Base-by-base conservation (phyloP, 2,329 filamentous ascomycete genomes). In the Boeremia lycopersici region DNA sequence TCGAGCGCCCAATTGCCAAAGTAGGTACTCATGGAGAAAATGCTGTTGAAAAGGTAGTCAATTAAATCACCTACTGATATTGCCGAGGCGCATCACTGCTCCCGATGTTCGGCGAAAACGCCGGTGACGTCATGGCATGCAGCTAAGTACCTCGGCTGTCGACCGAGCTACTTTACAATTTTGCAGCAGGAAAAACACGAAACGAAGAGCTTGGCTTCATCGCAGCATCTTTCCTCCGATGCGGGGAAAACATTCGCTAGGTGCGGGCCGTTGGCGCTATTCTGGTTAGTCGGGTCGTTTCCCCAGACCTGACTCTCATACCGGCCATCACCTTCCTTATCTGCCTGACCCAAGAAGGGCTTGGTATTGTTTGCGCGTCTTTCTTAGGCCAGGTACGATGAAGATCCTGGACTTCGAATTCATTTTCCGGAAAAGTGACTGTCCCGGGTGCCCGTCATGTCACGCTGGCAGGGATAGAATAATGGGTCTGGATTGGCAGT, bases 191-290 rank as follows among this genome's bases (percentile, higher is more conserved):
- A 34, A 6, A 35, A 39, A n/a, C 11, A 29, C 19, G 23, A 35
- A 15, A 25, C 12, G 15, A 23, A 17, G 19, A 19, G 13, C 23
- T 26, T 31, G 4, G 7, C 3, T 46, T 30, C 15, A 31, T 48
- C 53, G 53, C 33, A 29, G 13, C 15, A 53, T 48, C 23, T 34
- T 56, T 56, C 31, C 19, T 44, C 53, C 48, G 53, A 42, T 33
- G 53, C 48, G 53, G 53, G 48, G 53, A 44, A 48, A 26, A 44
- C 19, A 13, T 25, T 25, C 48, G 33, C 43, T 41, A 43, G 26
- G 25, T 12, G 29, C 36, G 30, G 51, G 26, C 45, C 51, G 36
- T 36, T 28, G 3, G 6, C 17, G 34, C 51, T n/a, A 39, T 40
- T n/a, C 8, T 31, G 12, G 26, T 15, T 15, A 6, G 8, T 19